A percentile compares a stretch with the other conserved stretches of the same genome.
These are phyloP conservation scores for Alternaria triticimaculans DNA, from an alignment of 2,329 filamentous ascomycete genomes.

Conservation along the genomic window DNA sequence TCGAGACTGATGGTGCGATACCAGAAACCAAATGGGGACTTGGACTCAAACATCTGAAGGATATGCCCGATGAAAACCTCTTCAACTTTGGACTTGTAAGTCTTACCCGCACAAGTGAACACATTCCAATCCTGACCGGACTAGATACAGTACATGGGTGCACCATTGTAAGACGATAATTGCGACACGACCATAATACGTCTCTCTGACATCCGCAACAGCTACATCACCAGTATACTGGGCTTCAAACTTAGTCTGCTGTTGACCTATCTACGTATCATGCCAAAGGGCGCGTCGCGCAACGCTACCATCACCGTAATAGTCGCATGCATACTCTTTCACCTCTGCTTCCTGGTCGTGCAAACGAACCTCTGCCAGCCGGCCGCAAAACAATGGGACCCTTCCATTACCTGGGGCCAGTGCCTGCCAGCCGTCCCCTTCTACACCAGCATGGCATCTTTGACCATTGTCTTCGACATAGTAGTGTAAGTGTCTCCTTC, in stretches of 20 bases:
- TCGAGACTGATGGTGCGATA: neutral
- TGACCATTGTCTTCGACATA: slow-evolving; percentile 19
- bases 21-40: slow-evolving; percentile 24
- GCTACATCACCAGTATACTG: slow-evolving; percentile 24
- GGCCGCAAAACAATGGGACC: slow-evolving; percentile 22
- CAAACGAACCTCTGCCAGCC: slow-evolving; percentile 23
- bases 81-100: slow-evolving; percentile 22
- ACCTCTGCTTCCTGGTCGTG: slow-evolving; percentile 16
- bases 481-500: slow-evolving; percentile 7
- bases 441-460: slow-evolving; percentile 22
- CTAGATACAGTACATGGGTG: slow-evolving; percentile 24
- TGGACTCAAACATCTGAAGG: slow-evolving; percentile 10
- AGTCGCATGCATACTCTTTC: slow-evolving; percentile 17
- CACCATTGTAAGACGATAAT: slow-evolving; percentile 16
- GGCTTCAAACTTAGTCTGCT: slow-evolving; percentile 24
- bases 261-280: slow-evolving; percentile 21
- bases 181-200: neutral
- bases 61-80: slow-evolving; percentile 20
- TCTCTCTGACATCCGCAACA: neutral
- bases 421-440: slow-evolving; percentile 20
- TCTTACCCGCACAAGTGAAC: neutral
- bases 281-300: slow-evolving; percentile 20
- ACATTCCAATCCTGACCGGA: neutral
- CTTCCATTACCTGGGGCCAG: slow-evolving; percentile 13
- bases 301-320: slow-evolving; percentile 14